Conservation (phyloP, 164 flowering plant species). For the Sextonia rubra region DNA sequence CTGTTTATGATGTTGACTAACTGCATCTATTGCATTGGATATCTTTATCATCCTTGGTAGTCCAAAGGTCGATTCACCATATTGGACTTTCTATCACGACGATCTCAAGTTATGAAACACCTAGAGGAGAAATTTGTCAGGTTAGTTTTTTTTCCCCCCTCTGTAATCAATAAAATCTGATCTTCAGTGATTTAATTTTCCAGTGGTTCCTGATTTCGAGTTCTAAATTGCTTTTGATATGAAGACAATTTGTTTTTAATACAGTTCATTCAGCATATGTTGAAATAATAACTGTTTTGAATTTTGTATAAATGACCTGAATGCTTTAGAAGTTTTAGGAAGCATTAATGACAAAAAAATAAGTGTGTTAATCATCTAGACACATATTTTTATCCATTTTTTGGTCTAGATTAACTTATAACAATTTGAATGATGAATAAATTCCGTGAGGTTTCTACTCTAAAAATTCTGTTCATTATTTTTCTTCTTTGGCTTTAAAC, state of each 20-base stretch:
- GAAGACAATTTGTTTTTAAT: background rate
- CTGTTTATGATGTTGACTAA: background rate
- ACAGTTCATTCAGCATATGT: too few relatives aligned
- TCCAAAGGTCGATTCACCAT: background rate
- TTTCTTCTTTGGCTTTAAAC: too few relatives aligned
- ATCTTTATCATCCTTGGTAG: background rate
- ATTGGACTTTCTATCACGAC: background rate
- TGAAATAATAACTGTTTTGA: too few relatives aligned
- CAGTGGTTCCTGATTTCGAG: background rate
- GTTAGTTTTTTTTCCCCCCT: constrained; percentile 10
- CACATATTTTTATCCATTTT: background rate
- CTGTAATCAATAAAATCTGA: background rate
- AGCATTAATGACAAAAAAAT: background rate
- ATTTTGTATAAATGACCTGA: too few relatives aligned
- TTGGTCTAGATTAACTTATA: too few relatives aligned
- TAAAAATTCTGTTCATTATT: too few relatives aligned
- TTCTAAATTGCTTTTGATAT: background rate
- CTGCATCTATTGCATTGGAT: background rate
- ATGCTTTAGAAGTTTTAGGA: too few relatives aligned
- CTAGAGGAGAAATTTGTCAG: constrained; percentile 23
- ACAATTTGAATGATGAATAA: background rate
- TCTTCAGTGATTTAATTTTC: background rate
- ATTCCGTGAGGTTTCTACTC: background rate
- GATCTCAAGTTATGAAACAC: constrained; percentile 15
- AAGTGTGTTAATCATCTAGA: background rate